Conservation (phyloP, 108 stramenopile genomes). For the Heterococcus sp. region DNA sequence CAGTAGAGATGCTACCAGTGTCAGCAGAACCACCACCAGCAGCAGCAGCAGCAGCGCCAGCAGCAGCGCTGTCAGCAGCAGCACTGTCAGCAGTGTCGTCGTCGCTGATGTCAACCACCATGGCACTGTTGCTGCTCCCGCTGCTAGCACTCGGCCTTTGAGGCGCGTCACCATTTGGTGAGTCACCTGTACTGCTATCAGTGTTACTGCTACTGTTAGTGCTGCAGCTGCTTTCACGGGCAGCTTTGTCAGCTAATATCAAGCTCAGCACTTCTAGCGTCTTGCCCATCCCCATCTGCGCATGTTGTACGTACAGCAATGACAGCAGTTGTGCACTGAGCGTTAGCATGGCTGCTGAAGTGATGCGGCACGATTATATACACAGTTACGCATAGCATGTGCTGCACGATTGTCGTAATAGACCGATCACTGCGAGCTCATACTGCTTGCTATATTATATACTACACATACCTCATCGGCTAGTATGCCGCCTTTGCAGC, state of each 20-base stretch:
- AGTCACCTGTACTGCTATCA: not conserved
- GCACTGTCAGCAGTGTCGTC: not conserved
- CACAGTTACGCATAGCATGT: not conserved
- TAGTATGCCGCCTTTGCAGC: slow-evolving; percentile 42
- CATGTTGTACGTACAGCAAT: not conserved
- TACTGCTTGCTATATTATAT: not conserved
- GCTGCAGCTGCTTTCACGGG: not conserved
- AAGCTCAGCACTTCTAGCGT: slow-evolving; percentile 42
- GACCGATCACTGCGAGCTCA: not conserved
- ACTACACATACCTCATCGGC: slow-evolving; percentile 24
- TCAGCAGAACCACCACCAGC: too few species aligned
- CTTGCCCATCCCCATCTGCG: slow-evolving; percentile 3
- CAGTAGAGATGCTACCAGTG: too few species aligned
- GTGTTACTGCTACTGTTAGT: not conserved
- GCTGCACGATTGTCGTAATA: not conserved
- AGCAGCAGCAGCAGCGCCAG: too few species aligned
- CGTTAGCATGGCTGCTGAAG: not conserved
- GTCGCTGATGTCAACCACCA: not conserved
- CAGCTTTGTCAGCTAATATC: slow-evolving; percentile 35
- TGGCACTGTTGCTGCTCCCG: not conserved
- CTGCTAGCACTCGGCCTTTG: not conserved
- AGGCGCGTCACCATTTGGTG: not conserved
- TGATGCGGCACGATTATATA: too few species aligned
- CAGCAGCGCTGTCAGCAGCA: too few species aligned
- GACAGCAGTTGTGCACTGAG: not conserved